These are phyloP conservation scores for Erythrophleum ivorense DNA, from an alignment of 331 rosid genomes.

Conservation along the genomic window DNA sequence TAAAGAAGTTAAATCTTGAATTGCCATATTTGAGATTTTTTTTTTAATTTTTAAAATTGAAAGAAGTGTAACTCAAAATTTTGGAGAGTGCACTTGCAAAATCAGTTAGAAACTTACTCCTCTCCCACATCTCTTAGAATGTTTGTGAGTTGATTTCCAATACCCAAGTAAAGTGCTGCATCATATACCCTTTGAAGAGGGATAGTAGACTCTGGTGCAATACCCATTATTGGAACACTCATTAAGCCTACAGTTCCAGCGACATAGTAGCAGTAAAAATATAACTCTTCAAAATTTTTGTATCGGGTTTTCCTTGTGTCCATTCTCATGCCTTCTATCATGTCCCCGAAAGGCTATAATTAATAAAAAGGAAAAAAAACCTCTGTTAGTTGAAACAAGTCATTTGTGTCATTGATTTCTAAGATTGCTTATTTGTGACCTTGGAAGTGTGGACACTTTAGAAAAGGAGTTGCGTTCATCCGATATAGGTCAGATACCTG, in stretches of 20 bases:
- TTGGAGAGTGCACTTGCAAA: not conserved
- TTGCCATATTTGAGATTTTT: too few relatives aligned
- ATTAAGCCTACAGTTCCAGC: slow-evolving; percentile 91
- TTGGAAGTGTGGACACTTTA: not conserved
- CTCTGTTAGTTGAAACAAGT: not conserved
- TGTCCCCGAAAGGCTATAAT: slow-evolving; percentile 76
- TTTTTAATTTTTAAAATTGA: too few relatives aligned
- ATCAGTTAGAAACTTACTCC: slow-evolving; percentile 56
- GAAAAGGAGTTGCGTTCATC: too few relatives aligned
- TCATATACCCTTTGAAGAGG: slow-evolving; percentile 58
- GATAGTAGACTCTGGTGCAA: slow-evolving; percentile 62
- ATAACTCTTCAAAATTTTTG: slow-evolving; percentile 71
- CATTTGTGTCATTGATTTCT: not conserved
- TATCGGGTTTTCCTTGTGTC: slow-evolving; percentile 70
- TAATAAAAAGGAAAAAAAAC: slow-evolving; percentile 3
- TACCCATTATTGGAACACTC: slow-evolving; percentile 93
- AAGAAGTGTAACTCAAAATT: not conserved
- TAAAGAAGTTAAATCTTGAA: too few relatives aligned
- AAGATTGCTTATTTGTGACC: not conserved
- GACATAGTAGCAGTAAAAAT: slow-evolving; percentile 85
- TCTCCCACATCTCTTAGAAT: slow-evolving; percentile 96
- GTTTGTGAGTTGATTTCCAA: slow-evolving; percentile 88
- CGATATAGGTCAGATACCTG: too few relatives aligned
- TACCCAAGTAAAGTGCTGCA: slow-evolving; percentile 77
- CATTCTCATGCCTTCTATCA: slow-evolving; percentile 95